Base-by-base conservation (phyloP, 495 filamentous ascomycete species). In the Xylaria scruposa region DNA sequence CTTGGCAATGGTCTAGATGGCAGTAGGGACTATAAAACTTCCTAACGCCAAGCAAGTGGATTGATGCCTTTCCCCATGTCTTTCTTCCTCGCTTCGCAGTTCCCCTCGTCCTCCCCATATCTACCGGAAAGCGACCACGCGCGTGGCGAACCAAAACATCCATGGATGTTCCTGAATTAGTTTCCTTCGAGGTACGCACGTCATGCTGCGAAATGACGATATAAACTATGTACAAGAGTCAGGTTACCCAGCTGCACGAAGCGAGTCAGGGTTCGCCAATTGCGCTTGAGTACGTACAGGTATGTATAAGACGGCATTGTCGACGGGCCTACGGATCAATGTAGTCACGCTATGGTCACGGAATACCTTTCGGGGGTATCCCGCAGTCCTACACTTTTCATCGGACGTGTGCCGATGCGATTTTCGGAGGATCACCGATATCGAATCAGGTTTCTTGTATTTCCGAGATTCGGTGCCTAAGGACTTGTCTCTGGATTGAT, bases 81-180 rank as follows among this genome's bases (percentile, higher is more conserved):
- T 38, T 10, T 10, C 9, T 2, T 33, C 31, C 31, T 60, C 58
- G 58, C 58, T 60, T 60, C n/a, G 17, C 21, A 15, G 12, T 44
- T 2, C 62, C 42, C 62, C 24, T 36, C 44, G 40, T 64, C 31
- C 36, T 44, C 63, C 63, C 63, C 63, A 67, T 46, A 67, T 67
- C 63, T 40, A 40, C 46, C 63, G 46, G n/a, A 53, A 26, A 67
- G 63, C 46, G 29, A 38, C 19, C 29, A 53, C 38, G 33, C 38
- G 26, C 36, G 29, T 65, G 62, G 62, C 24, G n/a, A 26, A 67
- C 24, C 29, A 53, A 53, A 21, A 26, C 42, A 13, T 65, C 1
- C 59, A 21, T 42, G 38, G 66, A 40, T 24, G 51, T 68, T 68
- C 51, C 51, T 68, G 66, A 59, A 46, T 46, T 68, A 56, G 49